Percentiles rank a stretch among this genome's conserved stretches.
Evolutionary conservation across 2,329 filamentous ascomycete species (phyloP).

Genomic region (Beauveria brongniartii): DNA sequence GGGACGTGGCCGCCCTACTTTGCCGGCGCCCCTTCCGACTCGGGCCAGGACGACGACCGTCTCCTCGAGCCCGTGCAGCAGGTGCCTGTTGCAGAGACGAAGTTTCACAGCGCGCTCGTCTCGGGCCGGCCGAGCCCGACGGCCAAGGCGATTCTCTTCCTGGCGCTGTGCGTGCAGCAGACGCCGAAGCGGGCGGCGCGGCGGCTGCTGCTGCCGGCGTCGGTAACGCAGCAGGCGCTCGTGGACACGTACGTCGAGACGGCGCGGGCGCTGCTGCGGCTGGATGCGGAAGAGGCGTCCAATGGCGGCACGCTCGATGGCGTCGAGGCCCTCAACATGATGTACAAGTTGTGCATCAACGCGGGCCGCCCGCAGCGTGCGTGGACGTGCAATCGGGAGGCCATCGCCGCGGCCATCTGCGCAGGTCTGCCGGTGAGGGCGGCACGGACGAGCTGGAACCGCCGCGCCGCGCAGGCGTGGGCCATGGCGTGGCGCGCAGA

Average conservation of each 20-base stretch:
- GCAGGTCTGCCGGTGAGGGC: not conserved
- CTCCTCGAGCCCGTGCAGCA: conserved; percentile 13
- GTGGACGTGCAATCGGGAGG: conserved; percentile 44
- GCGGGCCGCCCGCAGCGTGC: conserved; percentile 46
- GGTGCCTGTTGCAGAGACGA: conserved; percentile 18
- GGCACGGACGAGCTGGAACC: not conserved
- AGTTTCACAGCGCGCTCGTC: conserved; percentile 27
- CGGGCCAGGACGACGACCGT: not conserved
- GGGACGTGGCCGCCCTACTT: conserved; percentile 17
- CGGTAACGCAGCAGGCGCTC: conserved; percentile 31
- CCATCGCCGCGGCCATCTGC: conserved; percentile 35
- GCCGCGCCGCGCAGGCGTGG: conserved; percentile 24
- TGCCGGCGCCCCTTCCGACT: not conserved
- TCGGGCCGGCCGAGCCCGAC: conserved; percentile 26
- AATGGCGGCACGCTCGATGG: conserved; percentile 41
- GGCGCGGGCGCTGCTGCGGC: conserved; percentile 33
- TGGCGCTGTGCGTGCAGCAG: conserved; percentile 33
- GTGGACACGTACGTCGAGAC: conserved; percentile 36
- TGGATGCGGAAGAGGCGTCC: conserved; percentile 35
- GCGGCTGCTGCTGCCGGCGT: conserved; percentile 23
- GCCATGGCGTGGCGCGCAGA: conserved; percentile 33
- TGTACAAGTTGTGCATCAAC: conserved; percentile 44
- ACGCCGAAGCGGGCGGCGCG: conserved; percentile 25
- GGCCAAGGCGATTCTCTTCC: conserved; percentile 33
- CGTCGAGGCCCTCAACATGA: conserved; percentile 43